Evolutionary conservation across 2,329 filamentous ascomycete genomes (phyloP).

Genomic region (Stagonosporopsis cucurbitacearum): DNA sequence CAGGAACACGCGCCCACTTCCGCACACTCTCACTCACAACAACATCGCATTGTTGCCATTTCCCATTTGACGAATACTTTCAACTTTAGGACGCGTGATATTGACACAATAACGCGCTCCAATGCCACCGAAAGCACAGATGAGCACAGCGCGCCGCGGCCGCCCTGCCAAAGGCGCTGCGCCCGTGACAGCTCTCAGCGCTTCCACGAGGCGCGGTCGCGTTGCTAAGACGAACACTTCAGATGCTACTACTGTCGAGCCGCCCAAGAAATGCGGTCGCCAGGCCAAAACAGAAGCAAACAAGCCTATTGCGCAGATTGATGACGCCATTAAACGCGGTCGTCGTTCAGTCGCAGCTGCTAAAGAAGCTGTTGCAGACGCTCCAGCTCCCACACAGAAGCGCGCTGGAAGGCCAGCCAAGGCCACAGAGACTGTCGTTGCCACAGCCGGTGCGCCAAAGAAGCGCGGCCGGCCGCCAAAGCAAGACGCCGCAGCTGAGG

Average conservation of each 20-base stretch:
- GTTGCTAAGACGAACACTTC: constrained; percentile 15
- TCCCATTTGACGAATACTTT: too few relatives aligned
- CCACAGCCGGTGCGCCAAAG: constrained; percentile 17
- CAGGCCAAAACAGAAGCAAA: constrained; percentile 21
- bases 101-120: background rate
- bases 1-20: background rate
- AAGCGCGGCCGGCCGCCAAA: constrained; percentile 26
- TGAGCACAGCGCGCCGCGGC: constrained; percentile 16
- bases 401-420: constrained; percentile 17
- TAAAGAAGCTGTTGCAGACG: constrained; percentile 7
- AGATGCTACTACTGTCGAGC: constrained; percentile 4
- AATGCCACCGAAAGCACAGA: constrained; percentile 26
- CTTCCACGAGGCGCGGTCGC: constrained; percentile 27
- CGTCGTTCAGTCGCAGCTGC: constrained; percentile 19
- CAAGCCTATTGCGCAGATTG: constrained; percentile 12
- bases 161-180: constrained; percentile 22
- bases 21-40: background rate
- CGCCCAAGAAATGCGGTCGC: constrained; percentile 34
- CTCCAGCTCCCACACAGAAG: constrained; percentile 14
- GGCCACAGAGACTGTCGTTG: background rate
- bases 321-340: constrained; percentile 22
- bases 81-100: background rate
- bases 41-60: background rate
- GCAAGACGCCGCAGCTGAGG: constrained; percentile 2
- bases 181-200: constrained; percentile 1